Evolutionary conservation across 805 yeast species (phyloP), one percentile per base, ranked within the genome.

Genomic region (Candida manassasensis): DNA sequence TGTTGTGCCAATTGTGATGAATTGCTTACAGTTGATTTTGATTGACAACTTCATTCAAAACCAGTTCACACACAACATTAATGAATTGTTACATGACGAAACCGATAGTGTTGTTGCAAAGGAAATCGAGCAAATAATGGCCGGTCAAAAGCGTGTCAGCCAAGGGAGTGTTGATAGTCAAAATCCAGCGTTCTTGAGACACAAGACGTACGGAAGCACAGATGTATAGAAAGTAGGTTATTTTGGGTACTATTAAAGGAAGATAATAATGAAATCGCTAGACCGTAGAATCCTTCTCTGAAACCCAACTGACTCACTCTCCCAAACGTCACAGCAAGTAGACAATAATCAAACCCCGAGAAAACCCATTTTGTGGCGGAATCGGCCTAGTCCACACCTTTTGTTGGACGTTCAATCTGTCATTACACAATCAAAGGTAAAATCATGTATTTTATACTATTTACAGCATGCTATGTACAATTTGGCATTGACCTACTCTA

Each of bases 31-130:
- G 54, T 77, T 81, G 46, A 69, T 79, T 30, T 71, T 84, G 43
- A 74, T 84, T 26, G 94, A 84, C 50, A 82, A 77, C 50, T 77
- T 84, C 40, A 83, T 84, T 48, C 82, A 79, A 49, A 66, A 77
- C 45, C 82, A 63, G 35, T 38, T 51, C 21, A 50, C 61, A 35
- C 71, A 32, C 57, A 60, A 45, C 49, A 60, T 48, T 37, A 67
- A 66, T 43, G 38, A 36, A 14, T 30, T 44, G 32, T 35, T 50
- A 16, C 45, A 47, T 21, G 40, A 39, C 25, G 49, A 45, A 17
- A 34, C 39, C 17, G 50, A 45, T 17, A 39, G 38, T 13, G 34
- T 40, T 9, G 33, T 37, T 18, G 40, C 35, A 12, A 24, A 30
- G 27, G 46, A 42, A 31, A 33, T 42, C 13, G 40, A 30, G n/a